Evolutionary conservation across 768 basidiomycete species (phyloP).

Genomic region (Psilocybe sp.): DNA sequence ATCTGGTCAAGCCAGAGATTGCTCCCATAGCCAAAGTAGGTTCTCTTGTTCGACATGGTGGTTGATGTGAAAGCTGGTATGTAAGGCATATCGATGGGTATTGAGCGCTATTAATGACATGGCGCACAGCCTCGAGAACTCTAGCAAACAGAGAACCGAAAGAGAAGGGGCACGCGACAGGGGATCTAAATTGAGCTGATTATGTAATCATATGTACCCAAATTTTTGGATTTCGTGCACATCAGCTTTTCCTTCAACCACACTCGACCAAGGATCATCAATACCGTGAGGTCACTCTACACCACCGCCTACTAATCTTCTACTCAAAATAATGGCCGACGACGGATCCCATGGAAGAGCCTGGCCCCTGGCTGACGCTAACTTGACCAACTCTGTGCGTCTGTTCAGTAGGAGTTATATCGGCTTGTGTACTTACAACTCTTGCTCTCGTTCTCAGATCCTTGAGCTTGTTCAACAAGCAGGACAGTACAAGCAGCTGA

Average conservation of each 20-base stretch:
- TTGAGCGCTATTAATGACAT: neutral
- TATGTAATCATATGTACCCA: slow-evolving; percentile 10
- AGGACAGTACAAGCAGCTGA: slow-evolving; percentile 94
- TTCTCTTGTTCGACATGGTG: slow-evolving; percentile 16
- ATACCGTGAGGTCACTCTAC: slow-evolving; percentile 69
- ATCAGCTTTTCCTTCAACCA: slow-evolving; percentile 9
- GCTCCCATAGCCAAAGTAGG: slow-evolving; percentile 51
- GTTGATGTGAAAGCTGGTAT: slow-evolving; percentile 10
- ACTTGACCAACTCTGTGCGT: slow-evolving; percentile 86
- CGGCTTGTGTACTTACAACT: neutral
- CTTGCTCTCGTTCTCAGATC: slow-evolving; percentile 73
- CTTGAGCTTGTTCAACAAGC: slow-evolving; percentile 96
- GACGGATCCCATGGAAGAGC: slow-evolving; percentile 70
- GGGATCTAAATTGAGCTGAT: neutral
- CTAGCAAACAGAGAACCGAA: neutral
- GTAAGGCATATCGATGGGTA: slow-evolving; percentile 1
- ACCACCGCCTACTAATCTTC: slow-evolving; percentile 3
- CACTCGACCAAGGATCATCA: slow-evolving; percentile 78
- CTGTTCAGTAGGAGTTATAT: neutral
- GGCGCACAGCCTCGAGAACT: neutral
- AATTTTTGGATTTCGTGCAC: slow-evolving; percentile 6
- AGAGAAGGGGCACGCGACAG: neutral
- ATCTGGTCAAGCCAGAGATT: slow-evolving; percentile 51
- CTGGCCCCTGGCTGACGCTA: slow-evolving; percentile 83
- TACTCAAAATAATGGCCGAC: slow-evolving; percentile 44